A percentile compares a stretch with the other conserved stretches of the same genome.
Conservation (phyloP, 768 basidiomycete species). For the Chalciporus pseudorubinellus region DNA sequence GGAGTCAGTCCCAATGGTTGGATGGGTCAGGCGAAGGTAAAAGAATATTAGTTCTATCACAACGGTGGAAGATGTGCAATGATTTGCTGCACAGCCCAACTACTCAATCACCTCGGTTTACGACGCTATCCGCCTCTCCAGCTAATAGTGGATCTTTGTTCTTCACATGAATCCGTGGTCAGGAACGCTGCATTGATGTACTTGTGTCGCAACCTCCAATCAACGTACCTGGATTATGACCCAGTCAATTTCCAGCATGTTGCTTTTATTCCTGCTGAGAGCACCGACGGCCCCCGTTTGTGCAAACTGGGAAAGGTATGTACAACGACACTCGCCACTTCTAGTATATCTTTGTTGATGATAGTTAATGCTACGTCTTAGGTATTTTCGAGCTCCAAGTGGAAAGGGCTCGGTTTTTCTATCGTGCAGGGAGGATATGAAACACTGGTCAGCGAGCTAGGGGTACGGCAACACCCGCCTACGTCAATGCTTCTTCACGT, state of each 20-base stretch:
- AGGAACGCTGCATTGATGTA: slow-evolving; percentile 68
- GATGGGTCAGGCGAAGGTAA: slow-evolving; percentile 81
- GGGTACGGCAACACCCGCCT: slow-evolving; percentile 65
- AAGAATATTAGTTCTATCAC: slow-evolving; percentile 6
- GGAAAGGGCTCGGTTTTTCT: slow-evolving; percentile 68
- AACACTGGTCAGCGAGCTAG: slow-evolving; percentile 52
- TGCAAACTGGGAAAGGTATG: slow-evolving; percentile 66
- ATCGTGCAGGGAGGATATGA: slow-evolving; percentile 51
- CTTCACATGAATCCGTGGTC: slow-evolving; percentile 45
- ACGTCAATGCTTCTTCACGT: slow-evolving; percentile 51
- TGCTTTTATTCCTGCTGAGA: slow-evolving; percentile 74
- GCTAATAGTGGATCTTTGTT: slow-evolving; percentile 63
- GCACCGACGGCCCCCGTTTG: slow-evolving; percentile 45
- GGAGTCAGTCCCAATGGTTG: slow-evolving; percentile 78
- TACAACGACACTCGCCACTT: too few relatives aligned
- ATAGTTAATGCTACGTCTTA: slow-evolving; percentile 21
- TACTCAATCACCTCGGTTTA: slow-evolving; percentile 70
- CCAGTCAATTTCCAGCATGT: slow-evolving; percentile 49
- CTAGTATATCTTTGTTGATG: not conserved
- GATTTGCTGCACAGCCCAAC: slow-evolving; percentile 54
- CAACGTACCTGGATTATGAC: slow-evolving; percentile 56
- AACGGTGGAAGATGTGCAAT: not conserved
- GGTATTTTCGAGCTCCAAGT: slow-evolving; percentile 66
- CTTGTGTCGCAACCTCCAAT: slow-evolving; percentile 66
- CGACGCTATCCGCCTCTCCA: slow-evolving; percentile 65